Conservation (phyloP, 2,329 filamentous ascomycete species). For the Byssochlamys sp. region DNA sequence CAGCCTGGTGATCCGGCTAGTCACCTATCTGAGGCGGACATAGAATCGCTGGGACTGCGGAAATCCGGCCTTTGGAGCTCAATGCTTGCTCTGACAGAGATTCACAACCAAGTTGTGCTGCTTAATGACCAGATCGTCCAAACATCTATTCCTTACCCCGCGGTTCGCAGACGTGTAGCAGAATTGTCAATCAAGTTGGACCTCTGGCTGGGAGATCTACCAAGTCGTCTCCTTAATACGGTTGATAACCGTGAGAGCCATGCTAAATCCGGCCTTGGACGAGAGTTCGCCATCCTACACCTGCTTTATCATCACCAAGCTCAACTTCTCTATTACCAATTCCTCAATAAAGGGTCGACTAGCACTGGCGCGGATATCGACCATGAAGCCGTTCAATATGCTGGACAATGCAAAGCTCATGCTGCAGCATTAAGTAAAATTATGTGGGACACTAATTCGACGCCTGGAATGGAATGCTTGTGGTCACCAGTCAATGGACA, state of each 20-base stretch:
- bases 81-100: background rate
- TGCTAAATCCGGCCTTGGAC: background rate
- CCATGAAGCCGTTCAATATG: conserved; percentile 17
- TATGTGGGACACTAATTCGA: conserved; percentile 30
- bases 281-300: background rate
- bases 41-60: background rate
- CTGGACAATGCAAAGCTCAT: conserved; percentile 32
- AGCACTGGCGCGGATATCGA: background rate
- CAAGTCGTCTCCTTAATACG: background rate
- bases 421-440: conserved; percentile 33
- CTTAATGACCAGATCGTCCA: background rate
- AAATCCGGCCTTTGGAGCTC: background rate
- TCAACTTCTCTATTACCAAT: conserved; percentile 41
- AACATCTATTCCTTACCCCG: background rate
- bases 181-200: background rate
- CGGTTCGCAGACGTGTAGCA: background rate
- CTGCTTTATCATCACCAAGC: conserved; percentile 35
- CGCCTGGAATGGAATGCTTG: conserved; percentile 31
- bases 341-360: conserved; percentile 21
- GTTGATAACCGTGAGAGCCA: background rate
- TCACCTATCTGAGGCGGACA: background rate
- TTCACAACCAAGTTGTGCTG: background rate
- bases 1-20: background rate
- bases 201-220: background rate
- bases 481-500: conserved; percentile 39